These are phyloP conservation scores for Thraustotheca clavata DNA, from an alignment of 352 stramenopile species.

Conservation along the genomic window DNA sequence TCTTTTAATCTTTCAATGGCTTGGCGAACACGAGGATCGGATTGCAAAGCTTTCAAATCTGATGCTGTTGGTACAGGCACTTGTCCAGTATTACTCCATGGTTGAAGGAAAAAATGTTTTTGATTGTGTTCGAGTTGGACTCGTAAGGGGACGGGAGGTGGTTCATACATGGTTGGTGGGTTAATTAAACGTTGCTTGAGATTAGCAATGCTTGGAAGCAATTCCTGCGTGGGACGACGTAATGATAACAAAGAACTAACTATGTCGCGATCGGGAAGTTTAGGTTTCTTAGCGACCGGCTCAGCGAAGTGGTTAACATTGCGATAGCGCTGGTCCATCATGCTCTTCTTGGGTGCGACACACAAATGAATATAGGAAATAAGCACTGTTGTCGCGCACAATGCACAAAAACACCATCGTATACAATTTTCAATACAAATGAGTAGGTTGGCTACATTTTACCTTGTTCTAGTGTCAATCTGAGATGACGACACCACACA, in stretches of 20 bases:
- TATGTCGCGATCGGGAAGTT: neutral
- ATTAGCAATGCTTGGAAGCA: neutral
- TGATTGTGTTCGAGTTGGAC: neutral
- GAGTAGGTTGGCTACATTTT: neutral
- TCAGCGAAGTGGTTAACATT: no score
- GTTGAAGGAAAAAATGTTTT: neutral
- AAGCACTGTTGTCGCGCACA: no score
- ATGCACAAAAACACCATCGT: no score
- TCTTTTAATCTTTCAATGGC: neutral
- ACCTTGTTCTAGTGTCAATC: neutral
- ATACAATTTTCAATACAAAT: no score
- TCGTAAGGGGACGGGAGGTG: neutral
- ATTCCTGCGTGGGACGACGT: neutral
- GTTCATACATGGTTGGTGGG: no score
- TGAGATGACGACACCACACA: neutral
- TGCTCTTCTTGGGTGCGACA: neutral
- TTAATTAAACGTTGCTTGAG: neutral
- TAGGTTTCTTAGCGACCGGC: no score
- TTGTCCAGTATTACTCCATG: neutral
- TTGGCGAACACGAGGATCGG: neutral
- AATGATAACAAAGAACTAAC: conserved; percentile 8
- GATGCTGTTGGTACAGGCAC: neutral
- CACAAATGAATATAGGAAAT: neutral
- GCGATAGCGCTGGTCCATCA: neutral
- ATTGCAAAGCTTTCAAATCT: neutral